phyloP scores from a whole-genome alignment of 2,329 filamentous ascomycete species.

The Blastomyces gilchristii region DNA sequence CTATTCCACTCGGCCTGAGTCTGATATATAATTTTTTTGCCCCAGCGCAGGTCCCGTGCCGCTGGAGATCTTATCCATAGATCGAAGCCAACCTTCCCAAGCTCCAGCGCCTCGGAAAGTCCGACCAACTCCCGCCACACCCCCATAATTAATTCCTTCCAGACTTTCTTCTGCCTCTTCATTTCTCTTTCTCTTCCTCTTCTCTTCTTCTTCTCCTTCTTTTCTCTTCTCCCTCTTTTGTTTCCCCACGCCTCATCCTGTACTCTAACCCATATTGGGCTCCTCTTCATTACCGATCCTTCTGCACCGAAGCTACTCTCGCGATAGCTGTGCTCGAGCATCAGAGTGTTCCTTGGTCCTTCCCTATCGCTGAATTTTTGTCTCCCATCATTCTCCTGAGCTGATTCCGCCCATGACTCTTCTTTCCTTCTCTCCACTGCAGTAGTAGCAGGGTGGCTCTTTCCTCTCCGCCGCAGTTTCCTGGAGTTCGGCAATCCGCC shows the following conservation, averaged over 20 bases:
- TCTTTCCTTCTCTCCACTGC: not conserved
- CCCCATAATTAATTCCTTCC: slow-evolving; percentile 5
- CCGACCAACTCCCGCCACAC: not conserved
- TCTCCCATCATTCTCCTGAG: not conserved
- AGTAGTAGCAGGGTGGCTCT: not conserved
- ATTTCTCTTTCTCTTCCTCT: slow-evolving; percentile 2
- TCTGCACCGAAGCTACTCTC: not conserved
- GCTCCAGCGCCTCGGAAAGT: not conserved
- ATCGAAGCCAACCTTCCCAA: slow-evolving; percentile 3
- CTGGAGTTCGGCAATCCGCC: not conserved
- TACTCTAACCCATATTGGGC: not conserved
- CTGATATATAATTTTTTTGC: not conserved
- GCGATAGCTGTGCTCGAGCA: not conserved
- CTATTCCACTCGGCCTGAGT: not conserved
- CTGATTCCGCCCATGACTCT: not conserved
- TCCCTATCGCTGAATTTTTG: not conserved
- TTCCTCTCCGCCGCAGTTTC: not conserved
- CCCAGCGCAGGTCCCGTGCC: slow-evolving; percentile 2
- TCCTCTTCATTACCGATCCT: not conserved
- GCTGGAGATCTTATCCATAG: slow-evolving; percentile 5
- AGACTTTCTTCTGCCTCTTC: slow-evolving; percentile 7
- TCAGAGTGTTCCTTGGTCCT: not conserved
- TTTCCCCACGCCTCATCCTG: not conserved
- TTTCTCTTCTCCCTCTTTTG: not conserved
- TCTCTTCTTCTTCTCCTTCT: too few species aligned